phyloP scores from a whole-genome alignment of 129 eudicot genomes.

The Lactuca saligna region DNA sequence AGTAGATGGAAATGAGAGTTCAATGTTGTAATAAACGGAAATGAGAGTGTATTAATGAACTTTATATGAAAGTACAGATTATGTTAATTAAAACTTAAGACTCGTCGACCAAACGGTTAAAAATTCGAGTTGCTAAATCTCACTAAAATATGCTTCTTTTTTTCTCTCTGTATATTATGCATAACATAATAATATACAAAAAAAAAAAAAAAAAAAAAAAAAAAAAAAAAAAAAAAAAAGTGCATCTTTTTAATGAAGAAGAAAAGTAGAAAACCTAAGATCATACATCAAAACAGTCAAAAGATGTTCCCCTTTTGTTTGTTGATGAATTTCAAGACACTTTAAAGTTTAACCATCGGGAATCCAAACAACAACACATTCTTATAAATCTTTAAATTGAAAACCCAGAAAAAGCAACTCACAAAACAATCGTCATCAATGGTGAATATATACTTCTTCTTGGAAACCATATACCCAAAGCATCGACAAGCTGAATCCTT shows the following conservation, averaged over 20 bases:
- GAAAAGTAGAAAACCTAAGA: neutral
- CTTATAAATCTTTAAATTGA: neutral
- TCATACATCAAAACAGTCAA: neutral
- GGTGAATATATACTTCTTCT: conserved; percentile 93
- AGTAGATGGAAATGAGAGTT: neutral
- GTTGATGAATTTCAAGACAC: neutral
- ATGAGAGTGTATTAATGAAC: neutral
- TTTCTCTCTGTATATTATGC: neutral
- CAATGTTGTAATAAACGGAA: neutral
- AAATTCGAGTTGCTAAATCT: neutral
- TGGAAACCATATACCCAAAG: conserved; percentile 88
- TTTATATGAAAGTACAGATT: neutral
- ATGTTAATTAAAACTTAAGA: neutral
- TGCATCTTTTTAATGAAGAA: neutral
- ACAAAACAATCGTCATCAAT: conserved; percentile 96
- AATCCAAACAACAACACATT: neutral
- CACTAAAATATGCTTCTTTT: no score
- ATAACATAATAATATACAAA: neutral
- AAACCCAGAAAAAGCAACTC: conserved; percentile 19
- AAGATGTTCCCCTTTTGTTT: neutral
- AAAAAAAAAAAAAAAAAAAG: neutral
- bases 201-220: neutral
- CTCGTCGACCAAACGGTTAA: neutral
- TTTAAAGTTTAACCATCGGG: conserved; percentile 7
- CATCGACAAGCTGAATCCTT: conserved; percentile 98